Conservation (phyloP, 768 basidiomycete species). For the Tricholoma terreum region DNA sequence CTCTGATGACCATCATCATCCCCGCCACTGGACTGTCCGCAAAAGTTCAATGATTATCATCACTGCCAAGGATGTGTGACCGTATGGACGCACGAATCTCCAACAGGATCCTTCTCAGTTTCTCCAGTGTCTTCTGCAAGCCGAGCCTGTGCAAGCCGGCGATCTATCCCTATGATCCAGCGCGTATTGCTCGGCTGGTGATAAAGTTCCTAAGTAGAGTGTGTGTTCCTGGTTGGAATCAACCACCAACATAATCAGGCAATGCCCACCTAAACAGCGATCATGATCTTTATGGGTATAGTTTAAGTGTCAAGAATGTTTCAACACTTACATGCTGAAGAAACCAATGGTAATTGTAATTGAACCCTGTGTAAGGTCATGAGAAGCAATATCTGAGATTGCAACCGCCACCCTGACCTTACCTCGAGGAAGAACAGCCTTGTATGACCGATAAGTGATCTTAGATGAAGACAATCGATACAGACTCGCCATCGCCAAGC, state of each 20-base stretch:
- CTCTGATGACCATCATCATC: conserved; percentile 53
- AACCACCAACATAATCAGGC: conserved; percentile 51
- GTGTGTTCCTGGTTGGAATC: neutral
- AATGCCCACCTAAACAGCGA: conserved; percentile 48
- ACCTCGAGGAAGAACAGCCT: conserved; percentile 50
- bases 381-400: neutral
- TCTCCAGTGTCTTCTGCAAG: conserved; percentile 68
- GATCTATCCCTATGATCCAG: conserved; percentile 51
- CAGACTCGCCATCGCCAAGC: conserved; percentile 64
- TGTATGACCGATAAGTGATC: neutral
- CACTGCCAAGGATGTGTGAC: neutral
- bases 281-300: neutral
- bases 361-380: conserved; percentile 44
- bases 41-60: neutral
- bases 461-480: neutral
- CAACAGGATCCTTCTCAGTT: conserved; percentile 55
- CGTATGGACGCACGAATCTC: conserved; percentile 48
- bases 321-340: conserved; percentile 42
- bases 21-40: conserved; percentile 44
- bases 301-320: too few species aligned
- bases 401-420: neutral
- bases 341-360: conserved; percentile 61
- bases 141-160: conserved; percentile 59
- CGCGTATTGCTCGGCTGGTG: conserved; percentile 57
- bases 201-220: neutral